Percentiles rank a stretch among this genome's conserved stretches.
These are phyloP conservation scores for Ascochyta clinopodiicola DNA, from an alignment of 2,329 filamentous ascomycete genomes.

Conservation along the genomic window DNA sequence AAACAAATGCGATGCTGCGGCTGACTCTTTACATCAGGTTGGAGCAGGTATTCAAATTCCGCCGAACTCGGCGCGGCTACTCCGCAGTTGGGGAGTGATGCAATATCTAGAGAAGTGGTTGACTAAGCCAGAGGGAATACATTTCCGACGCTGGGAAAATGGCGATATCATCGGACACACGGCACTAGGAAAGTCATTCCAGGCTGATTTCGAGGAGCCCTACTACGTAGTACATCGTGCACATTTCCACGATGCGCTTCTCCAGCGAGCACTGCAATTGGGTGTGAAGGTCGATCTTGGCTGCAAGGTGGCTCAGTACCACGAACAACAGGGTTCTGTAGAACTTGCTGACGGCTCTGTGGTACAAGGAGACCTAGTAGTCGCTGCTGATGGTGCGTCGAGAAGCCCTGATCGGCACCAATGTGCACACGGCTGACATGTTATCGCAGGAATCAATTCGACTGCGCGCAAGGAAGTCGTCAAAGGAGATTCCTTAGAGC, in stretches of 20 bases:
- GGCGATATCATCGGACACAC: constrained; percentile 55
- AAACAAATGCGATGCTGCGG: neutral
- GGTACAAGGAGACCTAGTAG: constrained; percentile 44
- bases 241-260: constrained; percentile 19
- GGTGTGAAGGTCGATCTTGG: constrained; percentile 16
- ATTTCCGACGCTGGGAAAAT: constrained; percentile 60
- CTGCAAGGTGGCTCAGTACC: constrained; percentile 8
- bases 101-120: constrained; percentile 9
- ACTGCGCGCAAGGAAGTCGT: constrained; percentile 56
- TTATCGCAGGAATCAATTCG: constrained; percentile 25
- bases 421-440: neutral
- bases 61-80: constrained; percentile 48
- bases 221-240: constrained; percentile 25
- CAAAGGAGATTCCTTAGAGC: neutral
- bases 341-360: constrained; percentile 48
- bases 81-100: constrained; percentile 56
- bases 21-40: constrained; percentile 2
- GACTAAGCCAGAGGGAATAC: constrained; percentile 52
- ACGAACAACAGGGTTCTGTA: constrained; percentile 24
- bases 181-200: constrained; percentile 47
- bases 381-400: constrained; percentile 49
- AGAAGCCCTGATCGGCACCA: constrained; percentile 11
- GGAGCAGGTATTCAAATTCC: constrained; percentile 27
- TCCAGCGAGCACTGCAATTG: constrained; percentile 9
- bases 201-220: constrained; percentile 29